These are phyloP conservation scores for Mallotus nudiflorus DNA, from an alignment of 345 rosid species.

Conservation along the genomic window DNA sequence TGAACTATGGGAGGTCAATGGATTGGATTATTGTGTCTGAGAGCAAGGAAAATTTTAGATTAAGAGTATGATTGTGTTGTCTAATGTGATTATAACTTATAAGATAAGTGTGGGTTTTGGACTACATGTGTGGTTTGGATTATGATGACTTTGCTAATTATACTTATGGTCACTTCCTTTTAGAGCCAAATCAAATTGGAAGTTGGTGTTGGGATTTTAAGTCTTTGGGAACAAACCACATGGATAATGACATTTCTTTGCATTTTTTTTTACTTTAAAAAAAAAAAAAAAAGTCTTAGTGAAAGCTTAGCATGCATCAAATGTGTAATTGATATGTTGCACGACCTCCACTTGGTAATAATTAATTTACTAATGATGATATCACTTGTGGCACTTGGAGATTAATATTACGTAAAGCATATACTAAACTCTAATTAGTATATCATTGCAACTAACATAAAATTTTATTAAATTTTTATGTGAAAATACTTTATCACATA, in stretches of 20 bases:
- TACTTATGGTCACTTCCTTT: not conserved
- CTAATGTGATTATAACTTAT: conserved; percentile 6
- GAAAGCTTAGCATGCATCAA: not conserved
- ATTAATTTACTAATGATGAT: not conserved
- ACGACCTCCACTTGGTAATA: not conserved
- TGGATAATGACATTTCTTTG: not conserved
- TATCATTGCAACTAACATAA: too few species aligned
- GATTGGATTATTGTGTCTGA: not conserved
- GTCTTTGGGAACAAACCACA: not conserved
- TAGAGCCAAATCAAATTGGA: conserved; percentile 25
- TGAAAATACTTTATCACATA: too few species aligned
- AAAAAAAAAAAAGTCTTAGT: not conserved
- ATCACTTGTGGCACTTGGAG: too few species aligned
- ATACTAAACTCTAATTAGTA: too few species aligned
- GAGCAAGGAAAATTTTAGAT: not conserved
- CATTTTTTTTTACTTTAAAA: too few species aligned
- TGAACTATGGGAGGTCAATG: not conserved
- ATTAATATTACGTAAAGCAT: too few species aligned
- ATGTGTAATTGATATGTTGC: not conserved
- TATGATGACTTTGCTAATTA: conserved; percentile 10
- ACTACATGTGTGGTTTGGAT: not conserved
- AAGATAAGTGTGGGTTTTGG: conserved; percentile 5
- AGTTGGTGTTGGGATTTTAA: not conserved
- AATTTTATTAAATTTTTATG: too few species aligned
- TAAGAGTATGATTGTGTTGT: not conserved